phyloP scores from a whole-genome alignment of 2,329 filamentous ascomycete species.

The Alternaria ventricosa region DNA sequence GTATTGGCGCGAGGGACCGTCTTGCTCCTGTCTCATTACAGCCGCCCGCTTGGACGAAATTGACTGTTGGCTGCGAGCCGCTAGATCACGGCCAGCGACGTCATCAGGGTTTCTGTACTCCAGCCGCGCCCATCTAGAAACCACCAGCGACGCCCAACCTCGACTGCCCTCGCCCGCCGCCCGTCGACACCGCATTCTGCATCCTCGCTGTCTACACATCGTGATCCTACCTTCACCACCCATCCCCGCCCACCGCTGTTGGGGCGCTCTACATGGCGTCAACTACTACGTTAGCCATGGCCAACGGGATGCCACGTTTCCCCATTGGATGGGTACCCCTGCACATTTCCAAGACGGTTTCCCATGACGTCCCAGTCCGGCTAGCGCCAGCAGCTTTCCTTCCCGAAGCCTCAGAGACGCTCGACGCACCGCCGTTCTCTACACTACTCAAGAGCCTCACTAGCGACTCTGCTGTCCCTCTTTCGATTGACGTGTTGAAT shows the following conservation, averaged over 20 bases:
- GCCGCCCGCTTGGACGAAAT: conserved; percentile 12
- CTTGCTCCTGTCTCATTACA: conserved; percentile 6
- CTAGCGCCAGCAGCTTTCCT: not conserved
- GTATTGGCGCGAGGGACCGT: conserved; percentile 6
- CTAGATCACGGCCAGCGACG: conserved; percentile 11
- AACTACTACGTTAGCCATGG: not conserved
- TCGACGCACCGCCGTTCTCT: not conserved
- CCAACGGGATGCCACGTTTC: conserved; percentile 5
- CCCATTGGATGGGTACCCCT: conserved; percentile 10
- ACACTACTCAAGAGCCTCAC: conserved; percentile 6
- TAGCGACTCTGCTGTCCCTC: not conserved
- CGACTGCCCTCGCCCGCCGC: not conserved
- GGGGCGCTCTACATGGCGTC: not conserved
- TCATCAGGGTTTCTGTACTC: conserved; percentile 12
- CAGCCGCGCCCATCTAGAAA: not conserved
- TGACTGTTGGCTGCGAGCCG: conserved; percentile 11
- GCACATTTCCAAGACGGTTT: not conserved
- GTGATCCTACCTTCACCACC: not conserved
- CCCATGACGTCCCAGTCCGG: not conserved
- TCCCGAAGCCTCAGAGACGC: not conserved
- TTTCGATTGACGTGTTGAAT: conserved; percentile 4
- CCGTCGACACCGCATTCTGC: not conserved
- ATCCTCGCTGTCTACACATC: not conserved
- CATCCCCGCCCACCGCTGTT: not conserved
- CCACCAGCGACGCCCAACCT: conserved; percentile 1